Evolutionary conservation across 2,329 filamentous ascomycete genomes (phyloP).

Genomic region (Aureobasidium mangrovei): DNA sequence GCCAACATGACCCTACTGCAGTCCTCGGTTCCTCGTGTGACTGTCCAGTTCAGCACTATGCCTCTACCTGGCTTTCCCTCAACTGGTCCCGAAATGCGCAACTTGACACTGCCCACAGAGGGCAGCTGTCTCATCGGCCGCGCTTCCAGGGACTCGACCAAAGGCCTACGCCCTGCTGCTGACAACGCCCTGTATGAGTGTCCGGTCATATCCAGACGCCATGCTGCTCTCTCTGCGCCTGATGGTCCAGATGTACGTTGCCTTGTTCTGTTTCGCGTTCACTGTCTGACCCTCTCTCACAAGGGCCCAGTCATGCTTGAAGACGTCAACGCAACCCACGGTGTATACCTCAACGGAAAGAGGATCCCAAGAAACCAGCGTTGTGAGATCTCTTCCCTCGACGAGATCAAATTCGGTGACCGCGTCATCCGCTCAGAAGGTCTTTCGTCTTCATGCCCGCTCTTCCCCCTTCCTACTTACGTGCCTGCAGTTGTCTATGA

Average conservation of each 20-base stretch:
- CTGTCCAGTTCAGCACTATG: not conserved
- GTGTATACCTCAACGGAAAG: conserved; percentile 27
- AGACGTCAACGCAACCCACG: conserved; percentile 27
- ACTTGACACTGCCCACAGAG: not conserved
- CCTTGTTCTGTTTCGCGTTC: not conserved
- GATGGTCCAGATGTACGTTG: conserved; percentile 10
- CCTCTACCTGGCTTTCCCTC: not conserved
- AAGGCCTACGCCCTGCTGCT: conserved; percentile 21
- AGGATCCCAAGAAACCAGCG: conserved; percentile 15
- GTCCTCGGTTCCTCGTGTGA: not conserved
- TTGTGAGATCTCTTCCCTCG: conserved; percentile 19
- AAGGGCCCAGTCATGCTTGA: conserved; percentile 22
- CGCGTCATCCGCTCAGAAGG: conserved; percentile 17
- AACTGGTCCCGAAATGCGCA: not conserved
- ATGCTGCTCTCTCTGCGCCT: conserved; percentile 24
- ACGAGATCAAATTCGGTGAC: conserved; percentile 27
- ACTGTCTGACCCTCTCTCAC: not conserved
- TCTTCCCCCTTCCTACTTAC: conserved; percentile 11
- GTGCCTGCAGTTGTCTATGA: conserved; percentile 3
- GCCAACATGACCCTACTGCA: not conserved
- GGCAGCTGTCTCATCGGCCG: conserved; percentile 33
- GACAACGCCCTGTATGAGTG: conserved; percentile 30
- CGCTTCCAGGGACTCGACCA: conserved; percentile 32
- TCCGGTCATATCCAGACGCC: conserved; percentile 28
- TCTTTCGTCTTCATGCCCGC: conserved; percentile 12